These are phyloP conservation scores for Blastocystis sp. DNA, from an alignment of 352 stramenopile genomes.

Conservation along the genomic window DNA sequence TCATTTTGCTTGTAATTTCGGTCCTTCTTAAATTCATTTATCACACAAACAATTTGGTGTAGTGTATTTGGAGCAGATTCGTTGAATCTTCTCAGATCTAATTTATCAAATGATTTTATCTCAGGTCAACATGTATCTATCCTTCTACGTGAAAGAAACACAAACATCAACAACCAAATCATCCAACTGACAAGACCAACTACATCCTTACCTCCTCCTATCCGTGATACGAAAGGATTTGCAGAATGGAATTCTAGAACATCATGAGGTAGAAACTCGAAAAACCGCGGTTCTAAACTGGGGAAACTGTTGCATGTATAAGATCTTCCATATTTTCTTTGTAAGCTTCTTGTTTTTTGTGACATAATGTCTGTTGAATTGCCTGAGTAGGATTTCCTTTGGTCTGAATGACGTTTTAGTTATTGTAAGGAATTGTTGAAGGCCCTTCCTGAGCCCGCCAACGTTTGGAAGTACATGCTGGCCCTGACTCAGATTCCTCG, in stretches of 20 bases:
- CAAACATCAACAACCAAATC: no score
- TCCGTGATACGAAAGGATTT: no score
- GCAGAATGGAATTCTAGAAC: not conserved
- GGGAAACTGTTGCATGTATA: constrained; percentile 20
- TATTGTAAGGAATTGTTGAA: constrained; percentile 61
- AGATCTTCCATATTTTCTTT: constrained; percentile 58
- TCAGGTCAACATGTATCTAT: no score
- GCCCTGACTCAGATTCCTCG: constrained; percentile 62
- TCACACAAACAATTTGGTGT: no score
- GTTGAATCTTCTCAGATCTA: no score
- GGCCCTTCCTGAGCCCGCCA: constrained; percentile 51
- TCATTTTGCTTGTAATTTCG: no score
- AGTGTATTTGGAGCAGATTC: no score
- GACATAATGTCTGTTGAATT: constrained; percentile 31
- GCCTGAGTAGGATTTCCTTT: not conserved
- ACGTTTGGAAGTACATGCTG: constrained; percentile 62
- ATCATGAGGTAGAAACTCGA: not conserved
- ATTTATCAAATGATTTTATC: no score
- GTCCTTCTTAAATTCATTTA: no score
- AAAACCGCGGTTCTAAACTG: constrained; percentile 29
- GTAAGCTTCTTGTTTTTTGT: constrained; percentile 56
- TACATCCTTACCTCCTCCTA: no score
- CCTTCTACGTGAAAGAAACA: no score
- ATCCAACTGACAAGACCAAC: no score
- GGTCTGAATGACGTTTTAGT: not conserved